phyloP scores from a whole-genome alignment of 2,329 filamentous ascomycete species.

The Tolypocladium nubicola region DNA sequence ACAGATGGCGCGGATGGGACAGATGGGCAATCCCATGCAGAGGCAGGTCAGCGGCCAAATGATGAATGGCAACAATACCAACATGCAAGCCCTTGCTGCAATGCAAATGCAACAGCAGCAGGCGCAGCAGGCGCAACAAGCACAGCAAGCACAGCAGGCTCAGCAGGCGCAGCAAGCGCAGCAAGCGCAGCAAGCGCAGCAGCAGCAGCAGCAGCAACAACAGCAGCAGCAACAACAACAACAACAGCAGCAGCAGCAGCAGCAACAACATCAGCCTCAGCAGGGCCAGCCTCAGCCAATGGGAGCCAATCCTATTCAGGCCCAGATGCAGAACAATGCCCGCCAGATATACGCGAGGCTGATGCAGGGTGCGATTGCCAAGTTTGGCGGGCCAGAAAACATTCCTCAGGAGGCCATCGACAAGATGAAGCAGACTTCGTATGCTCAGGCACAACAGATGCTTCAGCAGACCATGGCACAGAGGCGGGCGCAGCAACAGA shows the following conservation, averaged over 20 bases:
- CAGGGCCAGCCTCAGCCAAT: conserved; percentile 22
- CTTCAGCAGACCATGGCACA: conserved; percentile 21
- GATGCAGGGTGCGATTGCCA: conserved; percentile 19
- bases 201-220: conserved; percentile 11
- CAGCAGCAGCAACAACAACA: conserved; percentile 20
- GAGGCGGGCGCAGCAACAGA: conserved; percentile 21
- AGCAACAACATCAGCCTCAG: conserved; percentile 15
- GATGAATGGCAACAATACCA: conserved; percentile 27
- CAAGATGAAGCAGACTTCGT: conserved; percentile 32
- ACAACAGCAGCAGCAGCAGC: conserved; percentile 18
- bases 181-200: conserved; percentile 14
- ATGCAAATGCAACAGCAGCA: conserved; percentile 23
- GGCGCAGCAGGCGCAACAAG: conserved; percentile 16
- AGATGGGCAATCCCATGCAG: conserved; percentile 27
- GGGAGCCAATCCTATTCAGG: conserved; percentile 15
- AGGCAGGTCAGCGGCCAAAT: conserved; percentile 27
- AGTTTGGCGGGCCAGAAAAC: conserved; percentile 30
- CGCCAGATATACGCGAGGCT: conserved; percentile 28
- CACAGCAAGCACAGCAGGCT: conserved; percentile 18
- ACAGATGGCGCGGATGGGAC: conserved; percentile 25
- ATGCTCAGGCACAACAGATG: conserved; percentile 24
- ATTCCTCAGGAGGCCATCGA: conserved; percentile 36
- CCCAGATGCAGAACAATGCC: conserved; percentile 22
- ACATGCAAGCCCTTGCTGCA: conserved; percentile 27
- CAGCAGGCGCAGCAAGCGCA: background rate